Evolutionary conservation across 2,329 filamentous ascomycete species (phyloP).

Genomic region (Cadophora sp.): DNA sequence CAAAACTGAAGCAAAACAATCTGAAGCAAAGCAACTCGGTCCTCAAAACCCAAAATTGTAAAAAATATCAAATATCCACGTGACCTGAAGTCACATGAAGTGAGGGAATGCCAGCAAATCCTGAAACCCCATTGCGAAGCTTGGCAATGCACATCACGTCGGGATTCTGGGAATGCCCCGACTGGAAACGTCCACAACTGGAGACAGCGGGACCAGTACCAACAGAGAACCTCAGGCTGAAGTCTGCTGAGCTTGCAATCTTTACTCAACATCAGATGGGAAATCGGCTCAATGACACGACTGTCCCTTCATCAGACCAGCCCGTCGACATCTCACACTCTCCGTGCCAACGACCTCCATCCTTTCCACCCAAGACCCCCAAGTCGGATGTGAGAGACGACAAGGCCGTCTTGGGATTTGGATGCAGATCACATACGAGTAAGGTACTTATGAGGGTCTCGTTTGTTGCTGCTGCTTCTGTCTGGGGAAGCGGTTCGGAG

Average conservation of each 20-base stretch:
- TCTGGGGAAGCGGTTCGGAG: background rate
- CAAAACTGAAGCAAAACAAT: background rate
- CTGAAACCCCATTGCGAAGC: constrained; percentile 3
- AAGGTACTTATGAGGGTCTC: background rate
- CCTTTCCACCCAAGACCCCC: background rate
- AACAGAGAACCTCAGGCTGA: constrained; percentile 5
- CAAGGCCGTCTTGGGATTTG: too few relatives aligned
- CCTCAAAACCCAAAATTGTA: background rate
- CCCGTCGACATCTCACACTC: constrained; percentile 8
- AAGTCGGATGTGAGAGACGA: constrained; percentile 1
- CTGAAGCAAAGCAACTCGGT: background rate
- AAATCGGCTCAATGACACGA: constrained; percentile 9
- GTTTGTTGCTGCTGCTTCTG: too few relatives aligned
- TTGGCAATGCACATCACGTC: constrained; percentile 13
- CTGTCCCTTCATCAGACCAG: background rate
- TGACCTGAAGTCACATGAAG: background rate
- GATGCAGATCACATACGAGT: background rate
- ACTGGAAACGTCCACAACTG: background rate
- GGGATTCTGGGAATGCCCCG: background rate
- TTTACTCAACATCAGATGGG: background rate
- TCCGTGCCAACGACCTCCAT: background rate
- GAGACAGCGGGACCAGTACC: background rate
- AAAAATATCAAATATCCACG: background rate
- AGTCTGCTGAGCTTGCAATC: background rate
- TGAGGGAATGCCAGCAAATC: background rate